Evolutionary conservation across 495 filamentous ascomycete genomes (phyloP).

Genomic region (Hypomontagnella monticulosa): DNA sequence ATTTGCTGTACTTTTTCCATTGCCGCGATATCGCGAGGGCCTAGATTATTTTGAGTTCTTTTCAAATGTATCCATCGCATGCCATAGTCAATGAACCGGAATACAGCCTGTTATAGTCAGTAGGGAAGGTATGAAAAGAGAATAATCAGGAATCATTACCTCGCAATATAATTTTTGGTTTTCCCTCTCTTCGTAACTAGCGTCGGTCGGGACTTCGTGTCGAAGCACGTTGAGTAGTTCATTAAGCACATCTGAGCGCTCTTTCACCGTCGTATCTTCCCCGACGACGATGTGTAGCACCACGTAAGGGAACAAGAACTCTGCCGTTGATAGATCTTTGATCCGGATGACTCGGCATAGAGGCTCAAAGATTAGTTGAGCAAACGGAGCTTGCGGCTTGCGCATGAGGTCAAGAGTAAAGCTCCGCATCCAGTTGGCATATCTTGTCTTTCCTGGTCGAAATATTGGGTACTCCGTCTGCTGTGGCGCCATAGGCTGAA

Average conservation of each 20-base stretch:
- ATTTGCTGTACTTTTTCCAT: slow-evolving; percentile 50
- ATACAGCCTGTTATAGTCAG: slow-evolving; percentile 72
- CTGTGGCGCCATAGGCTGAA: slow-evolving; percentile 66
- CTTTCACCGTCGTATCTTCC: slow-evolving; percentile 67
- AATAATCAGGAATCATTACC: slow-evolving; percentile 56
- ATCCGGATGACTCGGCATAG: slow-evolving; percentile 81
- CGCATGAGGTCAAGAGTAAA: slow-evolving; percentile 85
- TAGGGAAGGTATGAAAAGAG: background rate
- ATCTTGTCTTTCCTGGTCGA: slow-evolving; percentile 61
- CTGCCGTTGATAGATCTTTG: slow-evolving; percentile 82
- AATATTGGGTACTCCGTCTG: slow-evolving; percentile 81
- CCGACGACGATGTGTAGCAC: slow-evolving; percentile 79
- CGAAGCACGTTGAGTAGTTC: slow-evolving; percentile 78
- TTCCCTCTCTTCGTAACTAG: slow-evolving; percentile 66
- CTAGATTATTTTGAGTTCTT: slow-evolving; percentile 53
- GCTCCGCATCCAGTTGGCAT: slow-evolving; percentile 80
- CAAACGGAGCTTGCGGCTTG: slow-evolving; percentile 73
- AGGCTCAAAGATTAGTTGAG: slow-evolving; percentile 77
- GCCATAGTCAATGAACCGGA: slow-evolving; percentile 89
- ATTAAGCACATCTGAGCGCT: slow-evolving; percentile 70
- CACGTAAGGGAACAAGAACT: slow-evolving; percentile 86
- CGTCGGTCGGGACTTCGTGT: slow-evolving; percentile 63
- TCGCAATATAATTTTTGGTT: slow-evolving; percentile 83
- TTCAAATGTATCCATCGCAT: slow-evolving; percentile 89
- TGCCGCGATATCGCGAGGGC: slow-evolving; percentile 48